Evolutionary conservation across 345 rosid species (phyloP).

Genomic region (Salix purpurea): DNA sequence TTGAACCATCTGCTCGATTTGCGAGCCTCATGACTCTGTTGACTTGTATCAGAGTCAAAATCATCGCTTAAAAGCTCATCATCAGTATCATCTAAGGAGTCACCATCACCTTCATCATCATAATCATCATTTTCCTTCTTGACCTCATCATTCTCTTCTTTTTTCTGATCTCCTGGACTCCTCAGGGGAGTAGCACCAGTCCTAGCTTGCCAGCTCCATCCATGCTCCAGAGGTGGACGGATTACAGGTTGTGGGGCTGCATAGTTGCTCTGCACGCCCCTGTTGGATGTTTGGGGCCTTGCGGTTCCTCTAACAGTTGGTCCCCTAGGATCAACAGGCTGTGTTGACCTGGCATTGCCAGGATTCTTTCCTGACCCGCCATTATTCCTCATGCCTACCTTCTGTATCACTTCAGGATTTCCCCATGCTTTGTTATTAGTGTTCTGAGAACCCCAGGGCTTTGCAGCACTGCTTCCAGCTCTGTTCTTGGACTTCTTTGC

Average conservation of each 20-base stretch:
- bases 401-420: constrained; percentile 37
- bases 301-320: constrained; percentile 47
- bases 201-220: constrained; percentile 86
- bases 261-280: constrained; percentile 31
- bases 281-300: constrained; percentile 38
- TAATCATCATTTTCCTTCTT: constrained; percentile 5
- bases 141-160: constrained; percentile 10
- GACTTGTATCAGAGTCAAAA: constrained; percentile 77
- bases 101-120: constrained; percentile 31
- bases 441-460: constrained; percentile 39
- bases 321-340: constrained; percentile 33
- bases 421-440: constrained; percentile 37
- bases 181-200: constrained; percentile 36
- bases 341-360: constrained; percentile 42
- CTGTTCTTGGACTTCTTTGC: constrained; percentile 52
- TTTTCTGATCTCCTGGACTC: constrained; percentile 25
- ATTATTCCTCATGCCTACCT: constrained; percentile 30
- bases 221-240: constrained; percentile 64
- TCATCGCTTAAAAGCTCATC: constrained; percentile 78
- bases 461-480: constrained; percentile 45
- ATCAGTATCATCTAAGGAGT: constrained; percentile 57
- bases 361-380: constrained; percentile 43
- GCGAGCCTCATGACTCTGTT: constrained; percentile 63
- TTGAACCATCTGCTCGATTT: constrained; percentile 66
- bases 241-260: constrained; percentile 34